Evolutionary conservation across 2,329 filamentous ascomycete species (phyloP).

Genomic region (Chalaropsis thielavioides): DNA sequence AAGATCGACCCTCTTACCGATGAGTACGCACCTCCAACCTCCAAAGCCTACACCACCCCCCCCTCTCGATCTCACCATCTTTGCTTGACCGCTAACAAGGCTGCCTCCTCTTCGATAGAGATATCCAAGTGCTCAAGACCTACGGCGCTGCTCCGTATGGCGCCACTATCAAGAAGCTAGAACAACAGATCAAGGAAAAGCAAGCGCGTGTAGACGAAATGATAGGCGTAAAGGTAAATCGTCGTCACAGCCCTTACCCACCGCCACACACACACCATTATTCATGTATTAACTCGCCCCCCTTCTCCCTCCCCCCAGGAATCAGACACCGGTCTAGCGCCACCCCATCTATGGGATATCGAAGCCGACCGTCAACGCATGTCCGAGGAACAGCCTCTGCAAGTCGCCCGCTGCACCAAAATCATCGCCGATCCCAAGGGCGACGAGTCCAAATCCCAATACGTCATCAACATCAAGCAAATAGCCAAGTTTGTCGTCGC

Average conservation of each 20-base stretch:
- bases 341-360: slow-evolving; percentile 97
- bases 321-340: slow-evolving; percentile 95
- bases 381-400: slow-evolving; percentile 93
- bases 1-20: slow-evolving; percentile 96
- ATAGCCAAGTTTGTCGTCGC: slow-evolving; percentile 99
- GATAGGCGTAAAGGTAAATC: slow-evolving; percentile 64
- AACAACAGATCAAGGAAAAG: slow-evolving; percentile 99
- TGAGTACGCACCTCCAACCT: slow-evolving; percentile 49
- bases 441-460: slow-evolving; percentile 97
- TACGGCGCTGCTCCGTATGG: slow-evolving; percentile 96
- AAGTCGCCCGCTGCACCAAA: slow-evolving; percentile 96
- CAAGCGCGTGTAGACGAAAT: slow-evolving; percentile 98
- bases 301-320: slow-evolving; percentile 42
- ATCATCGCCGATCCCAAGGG: slow-evolving; percentile 90
- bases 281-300: background rate
- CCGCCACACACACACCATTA: background rate
- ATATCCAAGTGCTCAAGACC: slow-evolving; percentile 98
- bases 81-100: background rate
- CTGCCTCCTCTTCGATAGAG: slow-evolving; percentile 41
- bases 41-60: slow-evolving; percentile 20
- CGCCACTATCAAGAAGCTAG: slow-evolving; percentile 84
- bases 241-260: background rate
- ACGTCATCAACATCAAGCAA: slow-evolving; percentile 99
- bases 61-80: slow-evolving; percentile 22
- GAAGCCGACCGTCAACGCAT: slow-evolving; percentile 96